Conservation (phyloP, 805 yeast genomes). For the Torulaspora quercuum region DNA sequence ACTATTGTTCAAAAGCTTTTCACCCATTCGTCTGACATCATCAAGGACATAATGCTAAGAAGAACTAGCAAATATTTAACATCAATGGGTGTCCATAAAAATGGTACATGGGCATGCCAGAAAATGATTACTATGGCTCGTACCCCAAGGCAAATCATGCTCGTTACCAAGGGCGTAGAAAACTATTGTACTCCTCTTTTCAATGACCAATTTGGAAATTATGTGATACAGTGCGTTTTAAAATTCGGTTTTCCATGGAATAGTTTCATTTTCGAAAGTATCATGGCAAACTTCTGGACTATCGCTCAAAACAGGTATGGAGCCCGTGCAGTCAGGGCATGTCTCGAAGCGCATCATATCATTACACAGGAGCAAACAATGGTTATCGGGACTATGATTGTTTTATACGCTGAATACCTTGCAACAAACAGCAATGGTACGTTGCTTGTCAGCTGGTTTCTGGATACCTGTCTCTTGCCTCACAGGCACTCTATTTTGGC, state of each 20-base stretch:
- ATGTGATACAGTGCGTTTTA: constrained; percentile 90
- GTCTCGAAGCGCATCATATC: constrained; percentile 69
- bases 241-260: constrained; percentile 87
- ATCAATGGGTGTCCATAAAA: constrained; percentile 91
- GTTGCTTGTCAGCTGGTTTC: constrained; percentile 84
- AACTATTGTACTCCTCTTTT: constrained; percentile 83
- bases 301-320: constrained; percentile 90
- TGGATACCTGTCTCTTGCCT: constrained; percentile 74
- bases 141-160: constrained; percentile 56
- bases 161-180: constrained; percentile 65
- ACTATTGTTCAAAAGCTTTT: constrained; percentile 92
- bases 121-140: constrained; percentile 78
- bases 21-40: constrained; percentile 60
- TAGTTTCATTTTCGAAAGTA: constrained; percentile 82
- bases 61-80: constrained; percentile 76
- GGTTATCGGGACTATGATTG: constrained; percentile 71
- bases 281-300: constrained; percentile 70
- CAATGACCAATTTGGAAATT: constrained; percentile 95
- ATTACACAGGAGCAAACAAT: constrained; percentile 65
- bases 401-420: constrained; percentile 71
- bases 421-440: constrained; percentile 86
- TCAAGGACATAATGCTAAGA: constrained; percentile 78
- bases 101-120: constrained; percentile 99
- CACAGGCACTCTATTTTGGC: constrained; percentile 66
- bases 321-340: constrained; percentile 90